A percentile compares a stretch with the other conserved stretches of the same genome.
Evolutionary conservation across 2,329 filamentous ascomycete genomes (phyloP).

Genomic region (Aspergillus quadricinctus): DNA sequence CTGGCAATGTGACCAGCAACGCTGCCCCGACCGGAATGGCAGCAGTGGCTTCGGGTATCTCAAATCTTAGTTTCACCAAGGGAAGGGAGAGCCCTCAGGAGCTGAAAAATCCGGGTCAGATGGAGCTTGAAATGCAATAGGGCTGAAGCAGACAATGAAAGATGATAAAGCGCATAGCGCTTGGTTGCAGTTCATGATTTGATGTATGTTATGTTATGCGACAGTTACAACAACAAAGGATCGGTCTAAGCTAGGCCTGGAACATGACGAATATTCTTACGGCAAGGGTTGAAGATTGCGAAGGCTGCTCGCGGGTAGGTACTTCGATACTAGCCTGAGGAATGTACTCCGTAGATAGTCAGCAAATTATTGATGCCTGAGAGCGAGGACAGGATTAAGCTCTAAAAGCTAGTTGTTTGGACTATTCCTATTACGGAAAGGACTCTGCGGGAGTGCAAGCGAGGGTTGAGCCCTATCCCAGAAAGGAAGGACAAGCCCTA

Average conservation of each 20-base stretch:
- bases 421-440: constrained; percentile 18
- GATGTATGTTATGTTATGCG: constrained; percentile 1
- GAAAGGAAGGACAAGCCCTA: constrained; percentile 31
- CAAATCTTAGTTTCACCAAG: constrained; percentile 40
- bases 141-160: constrained; percentile 1
- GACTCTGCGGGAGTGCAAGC: constrained; percentile 25
- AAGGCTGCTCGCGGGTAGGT: not conserved
- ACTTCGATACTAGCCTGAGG: not conserved
- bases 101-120: constrained; percentile 25
- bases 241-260: not conserved
- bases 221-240: not conserved
- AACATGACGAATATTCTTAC: not conserved
- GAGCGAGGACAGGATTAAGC: constrained; percentile 2
- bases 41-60: constrained; percentile 44
- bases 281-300: not conserved
- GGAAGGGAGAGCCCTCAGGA: constrained; percentile 25
- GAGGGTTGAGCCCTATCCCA: constrained; percentile 40
- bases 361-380: constrained; percentile 6
- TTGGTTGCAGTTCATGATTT: not conserved
- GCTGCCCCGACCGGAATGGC: constrained; percentile 34
- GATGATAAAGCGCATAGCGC: not conserved
- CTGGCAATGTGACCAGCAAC: constrained; percentile 24
- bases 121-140: constrained; percentile 52
- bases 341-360: not conserved
- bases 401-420: constrained; percentile 4